Evolutionary conservation across 768 basidiomycete genomes (phyloP).

Genomic region (Termitomyces sp.): DNA sequence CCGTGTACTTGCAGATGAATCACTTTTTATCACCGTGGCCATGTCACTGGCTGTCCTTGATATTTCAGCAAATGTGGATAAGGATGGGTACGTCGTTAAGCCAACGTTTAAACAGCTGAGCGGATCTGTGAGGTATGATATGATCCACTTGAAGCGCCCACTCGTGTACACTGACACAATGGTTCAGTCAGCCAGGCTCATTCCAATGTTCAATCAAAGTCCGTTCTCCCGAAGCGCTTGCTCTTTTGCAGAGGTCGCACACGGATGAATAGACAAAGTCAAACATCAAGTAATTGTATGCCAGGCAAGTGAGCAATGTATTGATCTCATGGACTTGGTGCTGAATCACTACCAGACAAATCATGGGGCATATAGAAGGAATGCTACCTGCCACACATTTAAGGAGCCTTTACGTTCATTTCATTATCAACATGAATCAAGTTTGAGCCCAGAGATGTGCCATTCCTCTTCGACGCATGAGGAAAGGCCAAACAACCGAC

Average conservation of each 20-base stretch:
- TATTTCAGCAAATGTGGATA: background rate
- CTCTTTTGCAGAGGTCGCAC: background rate
- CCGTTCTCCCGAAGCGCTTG: background rate
- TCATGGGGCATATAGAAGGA: too few relatives aligned
- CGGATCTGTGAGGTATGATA: background rate
- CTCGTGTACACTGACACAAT: background rate
- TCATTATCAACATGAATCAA: too few relatives aligned
- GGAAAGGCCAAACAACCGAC: too few relatives aligned
- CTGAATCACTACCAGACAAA: too few relatives aligned
- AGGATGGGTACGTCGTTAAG: background rate
- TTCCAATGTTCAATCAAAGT: conserved; percentile 1
- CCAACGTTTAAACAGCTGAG: background rate
- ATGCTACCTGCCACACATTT: too few relatives aligned
- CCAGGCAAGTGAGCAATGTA: too few relatives aligned
- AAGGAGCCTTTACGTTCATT: too few relatives aligned
- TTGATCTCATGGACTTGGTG: too few relatives aligned
- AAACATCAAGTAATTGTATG: too few relatives aligned
- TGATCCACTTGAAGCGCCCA: background rate
- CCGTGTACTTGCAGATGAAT: background rate
- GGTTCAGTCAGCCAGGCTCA: background rate
- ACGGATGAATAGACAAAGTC: background rate
- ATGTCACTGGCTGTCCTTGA: background rate
- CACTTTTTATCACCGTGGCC: background rate
- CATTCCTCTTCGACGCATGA: too few relatives aligned
- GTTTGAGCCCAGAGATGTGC: too few relatives aligned